phyloP scores from a whole-genome alignment of 371 early-diverging fungal genomes.

The Zychaea mexicana region DNA sequence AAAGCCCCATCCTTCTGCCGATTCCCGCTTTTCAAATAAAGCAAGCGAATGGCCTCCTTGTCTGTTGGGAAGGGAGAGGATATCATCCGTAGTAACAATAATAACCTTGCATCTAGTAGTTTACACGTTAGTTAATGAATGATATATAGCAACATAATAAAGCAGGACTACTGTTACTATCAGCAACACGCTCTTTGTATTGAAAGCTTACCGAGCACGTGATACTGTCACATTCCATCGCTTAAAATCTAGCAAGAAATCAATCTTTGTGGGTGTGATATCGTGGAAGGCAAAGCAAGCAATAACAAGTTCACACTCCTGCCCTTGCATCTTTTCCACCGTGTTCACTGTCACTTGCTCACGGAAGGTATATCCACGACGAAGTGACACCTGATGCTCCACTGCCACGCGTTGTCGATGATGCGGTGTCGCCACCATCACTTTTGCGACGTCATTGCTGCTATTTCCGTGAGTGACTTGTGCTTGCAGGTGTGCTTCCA shows the following conservation, averaged over 20 bases:
- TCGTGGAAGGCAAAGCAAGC: slow-evolving; percentile 52
- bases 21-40: slow-evolving; percentile 18
- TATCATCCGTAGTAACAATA: slow-evolving; percentile 45
- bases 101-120: slow-evolving; percentile 60
- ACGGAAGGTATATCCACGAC: slow-evolving; percentile 6
- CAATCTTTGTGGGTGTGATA: slow-evolving; percentile 16
- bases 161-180: too few relatives aligned
- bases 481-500: slow-evolving; percentile 34
- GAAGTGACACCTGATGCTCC: background rate
- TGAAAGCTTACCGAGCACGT: slow-evolving; percentile 43
- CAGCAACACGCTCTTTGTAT: too few relatives aligned
- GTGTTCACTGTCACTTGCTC: slow-evolving; percentile 39
- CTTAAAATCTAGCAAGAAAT: slow-evolving; percentile 52
- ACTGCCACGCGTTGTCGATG: slow-evolving; percentile 55
- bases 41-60: slow-evolving; percentile 21
- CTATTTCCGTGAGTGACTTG: background rate
- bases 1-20: slow-evolving; percentile 39
- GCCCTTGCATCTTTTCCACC: slow-evolving; percentile 64
- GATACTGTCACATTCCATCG: slow-evolving; percentile 63
- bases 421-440: slow-evolving; percentile 57
- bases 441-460: slow-evolving; percentile 16
- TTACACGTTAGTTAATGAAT: too few relatives aligned
- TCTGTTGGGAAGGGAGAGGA: slow-evolving; percentile 27
- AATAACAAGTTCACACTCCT: slow-evolving; percentile 60
- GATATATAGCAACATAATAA: slow-evolving; percentile 1